Evolutionary conservation across 495 filamentous ascomycete species (phyloP).

Genomic region (Aspergillus heteromorphus): DNA sequence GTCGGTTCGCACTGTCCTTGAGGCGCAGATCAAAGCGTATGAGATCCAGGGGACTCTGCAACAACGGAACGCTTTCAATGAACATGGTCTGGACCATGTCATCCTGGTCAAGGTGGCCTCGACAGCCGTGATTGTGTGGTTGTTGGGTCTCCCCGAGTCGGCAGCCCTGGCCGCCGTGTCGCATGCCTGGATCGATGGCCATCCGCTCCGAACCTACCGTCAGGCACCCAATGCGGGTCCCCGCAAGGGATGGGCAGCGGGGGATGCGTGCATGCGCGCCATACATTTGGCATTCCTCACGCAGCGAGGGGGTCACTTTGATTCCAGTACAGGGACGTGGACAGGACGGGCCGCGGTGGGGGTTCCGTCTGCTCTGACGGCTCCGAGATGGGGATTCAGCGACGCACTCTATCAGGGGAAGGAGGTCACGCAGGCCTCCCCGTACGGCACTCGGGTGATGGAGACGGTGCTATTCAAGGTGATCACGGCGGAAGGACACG

Average conservation of each 20-base stretch:
- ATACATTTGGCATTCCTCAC: conserved; percentile 36
- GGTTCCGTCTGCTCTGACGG: conserved; percentile 24
- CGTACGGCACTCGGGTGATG: conserved; percentile 30
- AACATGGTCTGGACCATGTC: conserved; percentile 38
- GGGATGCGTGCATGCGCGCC: conserved; percentile 39
- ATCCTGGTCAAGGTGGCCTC: conserved; percentile 43
- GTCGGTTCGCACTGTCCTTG: no score
- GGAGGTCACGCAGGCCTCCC: conserved; percentile 21
- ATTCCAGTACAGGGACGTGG: no score
- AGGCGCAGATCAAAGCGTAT: conserved; percentile 39
- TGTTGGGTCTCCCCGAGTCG: conserved; percentile 28
- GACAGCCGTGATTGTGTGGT: conserved; percentile 29
- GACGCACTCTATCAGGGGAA: conserved; percentile 20
- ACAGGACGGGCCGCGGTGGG: no score
- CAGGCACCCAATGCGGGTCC: conserved; percentile 30
- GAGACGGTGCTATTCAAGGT: conserved; percentile 37
- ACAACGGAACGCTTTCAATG: conserved; percentile 36
- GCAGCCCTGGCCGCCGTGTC: conserved; percentile 33
- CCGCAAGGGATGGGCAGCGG: conserved; percentile 45
- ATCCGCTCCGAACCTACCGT: conserved; percentile 32
- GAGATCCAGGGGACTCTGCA: conserved; percentile 45
- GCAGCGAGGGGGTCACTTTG: no score
- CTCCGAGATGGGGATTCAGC: conserved; percentile 35
- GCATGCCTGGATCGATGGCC: conserved; percentile 37
- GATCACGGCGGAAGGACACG: conserved; percentile 36